A percentile compares a stretch with the other conserved stretches of the same genome.
These are phyloP conservation scores for Hypomyces perniciosus DNA, from an alignment of 2,329 filamentous ascomycete genomes.

Conservation along the genomic window DNA sequence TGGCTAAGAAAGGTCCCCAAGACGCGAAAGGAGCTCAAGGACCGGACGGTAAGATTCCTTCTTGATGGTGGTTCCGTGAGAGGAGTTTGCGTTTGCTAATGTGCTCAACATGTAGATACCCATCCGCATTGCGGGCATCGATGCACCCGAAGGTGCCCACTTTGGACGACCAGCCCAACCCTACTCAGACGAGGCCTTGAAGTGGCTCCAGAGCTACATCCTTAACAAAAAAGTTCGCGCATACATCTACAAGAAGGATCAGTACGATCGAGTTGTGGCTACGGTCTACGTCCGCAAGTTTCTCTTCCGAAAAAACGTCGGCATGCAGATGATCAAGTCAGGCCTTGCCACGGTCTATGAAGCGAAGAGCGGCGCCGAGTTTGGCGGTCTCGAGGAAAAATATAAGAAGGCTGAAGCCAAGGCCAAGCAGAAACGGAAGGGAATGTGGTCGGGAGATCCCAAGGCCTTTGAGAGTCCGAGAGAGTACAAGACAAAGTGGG, in stretches of 20 bases:
- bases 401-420: slow-evolving; percentile 62
- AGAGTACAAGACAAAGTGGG: slow-evolving; percentile 65
- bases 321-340: slow-evolving; percentile 77
- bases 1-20: slow-evolving; percentile 74
- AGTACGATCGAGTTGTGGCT: slow-evolving; percentile 86
- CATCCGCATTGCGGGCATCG: slow-evolving; percentile 82
- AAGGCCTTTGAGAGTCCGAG: slow-evolving; percentile 73
- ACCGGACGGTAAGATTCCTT: slow-evolving; percentile 61
- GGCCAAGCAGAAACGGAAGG: slow-evolving; percentile 59
- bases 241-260: slow-evolving; percentile 78
- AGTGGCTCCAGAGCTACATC: slow-evolving; percentile 73
- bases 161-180: slow-evolving; percentile 88
- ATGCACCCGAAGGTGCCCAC: slow-evolving; percentile 88
- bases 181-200: slow-evolving; percentile 70
- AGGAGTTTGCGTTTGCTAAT: slow-evolving; percentile 14
- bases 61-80: not conserved
- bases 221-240: slow-evolving; percentile 68
- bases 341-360: slow-evolving; percentile 91
- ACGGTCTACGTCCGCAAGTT: slow-evolving; percentile 71
- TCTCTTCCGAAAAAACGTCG: slow-evolving; percentile 71
- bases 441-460: slow-evolving; percentile 68
- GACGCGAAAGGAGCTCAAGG: slow-evolving; percentile 62
- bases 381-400: slow-evolving; percentile 61
- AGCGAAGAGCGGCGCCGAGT: slow-evolving; percentile 83
- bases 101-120: slow-evolving; percentile 55